Evolutionary conservation across 73 alveolate species (phyloP), one percentile per base, ranked within the genome.

Genomic region (Paramecium sonneborni): DNA sequence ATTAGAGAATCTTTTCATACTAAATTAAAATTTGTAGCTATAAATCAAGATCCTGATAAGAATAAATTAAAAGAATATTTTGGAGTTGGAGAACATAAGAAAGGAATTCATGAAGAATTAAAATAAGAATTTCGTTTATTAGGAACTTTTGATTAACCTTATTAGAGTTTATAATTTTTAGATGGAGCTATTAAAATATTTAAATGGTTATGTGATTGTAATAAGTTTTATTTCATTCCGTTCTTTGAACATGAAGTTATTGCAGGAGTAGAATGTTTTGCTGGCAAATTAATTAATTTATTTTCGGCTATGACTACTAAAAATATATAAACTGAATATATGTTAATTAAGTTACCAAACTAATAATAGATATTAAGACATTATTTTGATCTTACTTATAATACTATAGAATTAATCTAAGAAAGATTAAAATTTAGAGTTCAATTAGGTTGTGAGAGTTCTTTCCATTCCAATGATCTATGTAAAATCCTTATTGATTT

Each of bases 51-150:
- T 79, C 90, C 90, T 38, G 90, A 79, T 44, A 79, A 79, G 32
- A 79, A 79, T 79, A 79, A 79, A 15, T 79, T 79, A 14, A 79
- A 79, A 12, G 90, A 79, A 43, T 79, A 79, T 46, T 79, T 79
- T 46, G 90, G 90, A 44, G 90, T 79, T 3, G 90, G 90, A 18
- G 90, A 79, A 79, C 90, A 79, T 24, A 79, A 79, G 35, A 79
- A 79, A 44, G 90, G 90, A 2, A 79, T 79, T 79, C 74, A 79
- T 44, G 90, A 79, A 23, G 90, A 79, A 79, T 44, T 79, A 12
- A 79, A 44, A 43, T 79, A 18, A 41, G 90, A 79, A 79, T 79
- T 39, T 46, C 8, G 55, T 18, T 28, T 79, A 0, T 30, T 79
- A 6, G 90, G 90, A 39, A 26, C 55, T 12, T 79, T 30, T 79